phyloP scores from a whole-genome alignment of 2,329 filamentous ascomycete genomes.

The Fusarium avenaceum region DNA sequence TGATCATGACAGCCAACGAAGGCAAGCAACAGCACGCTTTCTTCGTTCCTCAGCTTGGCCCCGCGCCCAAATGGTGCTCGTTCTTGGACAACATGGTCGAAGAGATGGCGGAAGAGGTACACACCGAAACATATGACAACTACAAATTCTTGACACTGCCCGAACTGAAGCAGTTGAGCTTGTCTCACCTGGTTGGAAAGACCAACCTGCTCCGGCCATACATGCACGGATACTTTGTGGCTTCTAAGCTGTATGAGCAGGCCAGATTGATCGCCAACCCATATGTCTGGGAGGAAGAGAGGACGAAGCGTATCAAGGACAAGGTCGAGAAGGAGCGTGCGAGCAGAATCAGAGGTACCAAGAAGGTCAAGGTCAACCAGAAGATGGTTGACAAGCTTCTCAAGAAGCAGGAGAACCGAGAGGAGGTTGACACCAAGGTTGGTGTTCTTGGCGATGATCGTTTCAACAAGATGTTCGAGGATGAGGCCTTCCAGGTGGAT shows the following conservation, averaged over 20 bases:
- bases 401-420: conserved; percentile 73
- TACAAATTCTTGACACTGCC: conserved; percentile 96
- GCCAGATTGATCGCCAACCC: conserved; percentile 93
- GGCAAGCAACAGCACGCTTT: conserved; percentile 95
- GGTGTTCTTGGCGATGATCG: conserved; percentile 85
- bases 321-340: conserved; percentile 98
- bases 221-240: conserved; percentile 99
- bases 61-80: conserved; percentile 93
- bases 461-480: conserved; percentile 90
- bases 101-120: conserved; percentile 91
- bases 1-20: conserved; percentile 97
- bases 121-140: conserved; percentile 93
- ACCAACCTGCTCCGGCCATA: conserved; percentile 92
- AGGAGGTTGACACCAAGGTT: conserved; percentile 68
- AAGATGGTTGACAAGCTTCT: conserved; percentile 80
- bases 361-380: conserved; percentile 98
- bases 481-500: conserved; percentile 93
- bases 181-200: conserved; percentile 90
- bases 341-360: conserved; percentile 91
- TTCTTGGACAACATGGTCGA: conserved; percentile 98
- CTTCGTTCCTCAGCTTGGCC: conserved; percentile 92
- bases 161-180: conserved; percentile 85
- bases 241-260: conserved; percentile 94
- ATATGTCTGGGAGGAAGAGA: conserved; percentile 92
- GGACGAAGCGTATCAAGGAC: conserved; percentile 89